Conservation (phyloP, 2,329 filamentous ascomycete species). For the Talaromyces sp. region DNA sequence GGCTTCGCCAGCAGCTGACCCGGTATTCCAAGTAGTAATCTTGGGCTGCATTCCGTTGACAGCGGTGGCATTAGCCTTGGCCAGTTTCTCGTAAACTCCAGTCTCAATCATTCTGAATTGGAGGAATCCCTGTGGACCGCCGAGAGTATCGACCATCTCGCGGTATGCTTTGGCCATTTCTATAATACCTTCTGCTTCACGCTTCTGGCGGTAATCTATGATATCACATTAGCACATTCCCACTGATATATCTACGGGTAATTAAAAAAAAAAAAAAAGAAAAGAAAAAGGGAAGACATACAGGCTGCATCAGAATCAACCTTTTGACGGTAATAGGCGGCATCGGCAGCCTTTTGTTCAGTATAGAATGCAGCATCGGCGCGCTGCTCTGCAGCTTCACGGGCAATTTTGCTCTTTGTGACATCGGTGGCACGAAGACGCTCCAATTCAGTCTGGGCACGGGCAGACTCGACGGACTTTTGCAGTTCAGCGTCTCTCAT, state of each 20-base stretch:
- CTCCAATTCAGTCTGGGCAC: slow-evolving; percentile 74
- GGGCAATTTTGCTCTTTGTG: slow-evolving; percentile 61
- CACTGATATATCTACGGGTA: background rate
- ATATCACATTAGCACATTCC: background rate
- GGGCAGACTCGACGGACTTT: slow-evolving; percentile 69
- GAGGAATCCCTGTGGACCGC: slow-evolving; percentile 70
- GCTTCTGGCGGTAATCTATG: slow-evolving; percentile 49
- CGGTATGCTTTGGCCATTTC: slow-evolving; percentile 79
- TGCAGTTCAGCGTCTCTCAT: slow-evolving; percentile 74
- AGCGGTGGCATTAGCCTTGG: slow-evolving; percentile 69
- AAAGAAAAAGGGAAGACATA: slow-evolving; percentile 13
- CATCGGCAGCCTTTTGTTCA: slow-evolving; percentile 51
- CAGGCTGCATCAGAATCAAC: slow-evolving; percentile 35
- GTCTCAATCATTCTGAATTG: slow-evolving; percentile 86
- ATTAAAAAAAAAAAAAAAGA: background rate
- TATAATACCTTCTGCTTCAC: slow-evolving; percentile 69
- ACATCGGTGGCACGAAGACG: slow-evolving; percentile 71
- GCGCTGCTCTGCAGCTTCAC: slow-evolving; percentile 38
- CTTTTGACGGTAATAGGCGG: slow-evolving; percentile 33
- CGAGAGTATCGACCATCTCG: slow-evolving; percentile 65
- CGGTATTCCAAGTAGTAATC: slow-evolving; percentile 85
- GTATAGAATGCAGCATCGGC: slow-evolving; percentile 48
- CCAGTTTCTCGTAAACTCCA: slow-evolving; percentile 70
- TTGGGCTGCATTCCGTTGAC: slow-evolving; percentile 76
- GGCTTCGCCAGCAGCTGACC: slow-evolving; percentile 38